Percentiles rank a stretch among this genome's conserved stretches.
Evolutionary conservation across 2,329 filamentous ascomycete species (phyloP).

Genomic region (Aspergillus terreus): DNA sequence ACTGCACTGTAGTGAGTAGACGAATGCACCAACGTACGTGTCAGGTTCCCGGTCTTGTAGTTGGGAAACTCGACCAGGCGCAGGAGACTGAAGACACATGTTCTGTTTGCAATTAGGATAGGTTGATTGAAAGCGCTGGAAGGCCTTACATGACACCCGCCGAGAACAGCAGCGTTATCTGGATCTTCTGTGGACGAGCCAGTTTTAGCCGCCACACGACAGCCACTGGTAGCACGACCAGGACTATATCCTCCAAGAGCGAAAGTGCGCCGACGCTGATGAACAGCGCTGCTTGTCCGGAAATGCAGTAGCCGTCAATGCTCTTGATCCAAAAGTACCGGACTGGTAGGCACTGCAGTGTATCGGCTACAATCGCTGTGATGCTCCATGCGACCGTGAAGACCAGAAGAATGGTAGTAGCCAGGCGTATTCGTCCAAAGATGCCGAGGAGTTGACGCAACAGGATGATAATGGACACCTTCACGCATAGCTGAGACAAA

Average conservation of each 20-base stretch:
- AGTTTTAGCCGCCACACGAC: slow-evolving; percentile 17
- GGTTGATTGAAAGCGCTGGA: no score
- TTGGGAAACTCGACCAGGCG: slow-evolving; percentile 1
- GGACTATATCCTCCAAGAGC: slow-evolving; percentile 14
- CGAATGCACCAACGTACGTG: background rate
- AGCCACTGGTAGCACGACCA: slow-evolving; percentile 15
- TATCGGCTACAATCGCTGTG: slow-evolving; percentile 15
- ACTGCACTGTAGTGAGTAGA: background rate
- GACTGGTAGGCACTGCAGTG: slow-evolving; percentile 17
- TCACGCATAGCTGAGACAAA: slow-evolving; percentile 14
- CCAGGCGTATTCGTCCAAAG: background rate
- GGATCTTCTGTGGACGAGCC: slow-evolving; percentile 5
- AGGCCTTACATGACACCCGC: slow-evolving; percentile 10
- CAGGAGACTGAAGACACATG: slow-evolving; percentile 6
- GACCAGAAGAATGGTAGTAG: slow-evolving; percentile 4
- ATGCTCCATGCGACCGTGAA: slow-evolving; percentile 14
- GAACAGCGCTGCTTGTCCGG: slow-evolving; percentile 14
- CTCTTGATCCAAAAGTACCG: slow-evolving; percentile 17
- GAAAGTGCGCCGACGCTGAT: slow-evolving; percentile 12
- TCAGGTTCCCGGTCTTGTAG: background rate
- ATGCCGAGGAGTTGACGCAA: slow-evolving; percentile 13
- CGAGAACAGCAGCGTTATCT: slow-evolving; percentile 10
- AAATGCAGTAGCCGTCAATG: slow-evolving; percentile 16
- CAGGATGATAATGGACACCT: slow-evolving; percentile 17
- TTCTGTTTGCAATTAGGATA: background rate